phyloP scores from a whole-genome alignment of 345 rosid genomes.

The Euphorbia tirucalli region DNA sequence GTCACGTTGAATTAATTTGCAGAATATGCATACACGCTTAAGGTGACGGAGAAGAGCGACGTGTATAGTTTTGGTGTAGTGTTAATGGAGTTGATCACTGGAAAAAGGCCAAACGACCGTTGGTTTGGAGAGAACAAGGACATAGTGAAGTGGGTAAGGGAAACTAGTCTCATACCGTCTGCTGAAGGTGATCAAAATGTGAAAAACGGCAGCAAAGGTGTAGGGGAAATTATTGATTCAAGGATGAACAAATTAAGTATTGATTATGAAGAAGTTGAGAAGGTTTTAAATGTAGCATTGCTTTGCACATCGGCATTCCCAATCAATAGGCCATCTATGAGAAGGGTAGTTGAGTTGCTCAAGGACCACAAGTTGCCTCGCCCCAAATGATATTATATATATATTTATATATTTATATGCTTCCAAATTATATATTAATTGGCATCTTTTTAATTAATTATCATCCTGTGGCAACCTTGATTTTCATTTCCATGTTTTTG shows the following conservation, averaged over 20 bases:
- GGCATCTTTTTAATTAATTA: background rate
- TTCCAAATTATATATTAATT: background rate
- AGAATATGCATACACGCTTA: constrained; percentile 64
- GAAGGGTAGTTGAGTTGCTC: constrained; percentile 46
- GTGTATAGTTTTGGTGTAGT: constrained; percentile 73
- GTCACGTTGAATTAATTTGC: background rate
- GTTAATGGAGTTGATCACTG: constrained; percentile 56
- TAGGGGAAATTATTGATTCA: constrained; percentile 45
- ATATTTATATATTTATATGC: no score
- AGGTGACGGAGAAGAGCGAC: constrained; percentile 57
- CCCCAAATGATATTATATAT: background rate
- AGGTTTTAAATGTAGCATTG: constrained; percentile 54
- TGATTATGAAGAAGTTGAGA: constrained; percentile 48
- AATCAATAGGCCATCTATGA: constrained; percentile 59
- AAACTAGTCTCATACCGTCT: constrained; percentile 28
- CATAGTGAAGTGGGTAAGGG: constrained; percentile 54
- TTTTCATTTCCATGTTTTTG: background rate
- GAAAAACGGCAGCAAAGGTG: background rate
- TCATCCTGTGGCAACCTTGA: background rate
- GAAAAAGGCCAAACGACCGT: constrained; percentile 61
- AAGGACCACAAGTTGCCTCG: constrained; percentile 5
- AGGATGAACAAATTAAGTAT: constrained; percentile 35
- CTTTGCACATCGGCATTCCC: constrained; percentile 56
- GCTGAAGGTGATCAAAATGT: background rate
- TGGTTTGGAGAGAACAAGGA: constrained; percentile 54